phyloP scores from a whole-genome alignment of 2,329 filamentous ascomycete species.

The Rhynchosporium secalis region DNA sequence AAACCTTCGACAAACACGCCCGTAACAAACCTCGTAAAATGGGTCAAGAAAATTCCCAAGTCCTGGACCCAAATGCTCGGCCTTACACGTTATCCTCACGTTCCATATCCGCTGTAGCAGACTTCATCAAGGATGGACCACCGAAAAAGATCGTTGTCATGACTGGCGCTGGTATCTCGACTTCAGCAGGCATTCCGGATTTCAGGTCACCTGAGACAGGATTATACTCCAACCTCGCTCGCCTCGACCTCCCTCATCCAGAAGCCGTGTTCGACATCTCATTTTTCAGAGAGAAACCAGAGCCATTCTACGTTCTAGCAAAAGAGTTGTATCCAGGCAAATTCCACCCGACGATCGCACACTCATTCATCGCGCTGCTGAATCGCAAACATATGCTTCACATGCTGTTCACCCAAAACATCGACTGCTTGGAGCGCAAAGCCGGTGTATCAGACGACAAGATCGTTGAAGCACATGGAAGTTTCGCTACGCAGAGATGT shows the following conservation, averaged over 20 bases:
- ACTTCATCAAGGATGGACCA: slow-evolving; percentile 71
- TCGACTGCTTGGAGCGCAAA: slow-evolving; percentile 87
- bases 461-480: slow-evolving; percentile 93
- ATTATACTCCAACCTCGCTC: slow-evolving; percentile 87
- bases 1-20: slow-evolving; percentile 12
- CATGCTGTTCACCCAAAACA: slow-evolving; percentile 96
- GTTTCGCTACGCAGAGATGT: slow-evolving; percentile 87
- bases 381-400: slow-evolving; percentile 74
- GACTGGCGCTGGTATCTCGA: slow-evolving; percentile 88
- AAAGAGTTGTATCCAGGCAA: slow-evolving; percentile 90
- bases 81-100: slow-evolving; percentile 68
- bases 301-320: slow-evolving; percentile 89
- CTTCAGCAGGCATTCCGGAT: slow-evolving; percentile 78
- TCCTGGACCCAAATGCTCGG: slow-evolving; percentile 56
- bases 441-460: slow-evolving; percentile 79
- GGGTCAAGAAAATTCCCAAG: slow-evolving; percentile 83
- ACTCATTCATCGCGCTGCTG: slow-evolving; percentile 83
- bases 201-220: slow-evolving; percentile 93
- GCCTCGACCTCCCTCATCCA: slow-evolving; percentile 81
- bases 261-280: slow-evolving; percentile 93
- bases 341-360: slow-evolving; percentile 84
- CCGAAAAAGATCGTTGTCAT: slow-evolving; percentile 78
- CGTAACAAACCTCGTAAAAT: slow-evolving; percentile 54
- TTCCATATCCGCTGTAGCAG: slow-evolving; percentile 72
- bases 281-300: slow-evolving; percentile 82